A percentile compares a stretch with the other conserved stretches of the same genome.
Conservation (phyloP, 257 asterid genomes). For the Nicotiana knightiana region DNA sequence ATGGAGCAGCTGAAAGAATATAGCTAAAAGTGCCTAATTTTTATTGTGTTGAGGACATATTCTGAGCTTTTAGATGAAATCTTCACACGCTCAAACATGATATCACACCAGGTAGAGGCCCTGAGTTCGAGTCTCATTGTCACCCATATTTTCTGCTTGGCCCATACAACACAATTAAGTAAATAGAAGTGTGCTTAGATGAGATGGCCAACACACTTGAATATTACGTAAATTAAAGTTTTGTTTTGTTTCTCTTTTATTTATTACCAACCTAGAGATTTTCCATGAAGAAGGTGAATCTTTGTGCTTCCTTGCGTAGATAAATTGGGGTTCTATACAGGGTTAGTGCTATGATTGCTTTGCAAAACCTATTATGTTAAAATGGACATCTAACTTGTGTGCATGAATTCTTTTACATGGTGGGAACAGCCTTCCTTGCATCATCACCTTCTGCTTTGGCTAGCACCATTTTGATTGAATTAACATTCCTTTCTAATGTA, state of each 20-base stretch:
- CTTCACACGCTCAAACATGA: too few relatives aligned
- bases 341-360: neutral
- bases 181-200: too few relatives aligned
- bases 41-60: neutral
- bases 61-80: too few relatives aligned
- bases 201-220: too few relatives aligned
- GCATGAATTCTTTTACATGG: neutral
- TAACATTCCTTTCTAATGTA: neutral
- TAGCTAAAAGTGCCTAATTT: neutral
- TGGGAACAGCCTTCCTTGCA: neutral
- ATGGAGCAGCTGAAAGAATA: neutral
- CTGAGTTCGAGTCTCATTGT: too few relatives aligned
- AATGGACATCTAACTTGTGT: neutral
- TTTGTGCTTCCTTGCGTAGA: neutral
- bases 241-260: neutral
- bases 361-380: neutral
- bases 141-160: too few relatives aligned
- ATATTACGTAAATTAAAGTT: neutral
- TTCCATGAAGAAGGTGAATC: neutral
- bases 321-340: neutral
- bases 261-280: neutral
- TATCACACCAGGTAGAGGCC: too few relatives aligned
- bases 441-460: neutral
- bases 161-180: too few relatives aligned
- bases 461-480: neutral